Evolutionary conservation across 179 eudicot species (phyloP).

Genomic region (Spinacia oleracea): DNA sequence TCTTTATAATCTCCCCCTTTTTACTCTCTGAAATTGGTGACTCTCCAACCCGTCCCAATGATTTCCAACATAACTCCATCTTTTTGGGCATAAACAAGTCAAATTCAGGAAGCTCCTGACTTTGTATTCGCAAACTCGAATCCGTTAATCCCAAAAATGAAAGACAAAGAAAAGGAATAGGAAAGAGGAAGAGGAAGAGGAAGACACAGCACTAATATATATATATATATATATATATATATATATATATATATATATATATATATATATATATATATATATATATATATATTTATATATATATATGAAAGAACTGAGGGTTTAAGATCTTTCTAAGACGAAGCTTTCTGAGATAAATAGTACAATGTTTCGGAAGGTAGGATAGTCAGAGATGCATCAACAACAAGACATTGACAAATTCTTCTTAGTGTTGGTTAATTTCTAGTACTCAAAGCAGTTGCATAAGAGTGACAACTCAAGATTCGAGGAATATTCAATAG

Average conservation of each 20-base stretch:
- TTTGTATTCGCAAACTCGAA: constrained; percentile 20
- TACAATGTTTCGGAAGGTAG: too few relatives aligned
- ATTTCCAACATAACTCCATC: constrained; percentile 21
- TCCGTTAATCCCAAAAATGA: constrained; percentile 26
- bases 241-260: too few relatives aligned
- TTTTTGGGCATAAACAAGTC: constrained; percentile 23
- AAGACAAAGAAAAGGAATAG: too few relatives aligned
- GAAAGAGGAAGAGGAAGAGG: too few relatives aligned
- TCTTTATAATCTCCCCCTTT: constrained; percentile 12
- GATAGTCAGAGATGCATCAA: too few relatives aligned
- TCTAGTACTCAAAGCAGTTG: constrained; percentile 13
- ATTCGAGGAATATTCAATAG: constrained; percentile 22
- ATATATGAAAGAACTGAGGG: too few relatives aligned
- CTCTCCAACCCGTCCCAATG: constrained; percentile 17
- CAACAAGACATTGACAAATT: not conserved
- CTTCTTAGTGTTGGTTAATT: not conserved
- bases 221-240: too few relatives aligned
- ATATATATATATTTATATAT: too few relatives aligned
- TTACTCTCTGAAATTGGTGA: constrained; percentile 9
- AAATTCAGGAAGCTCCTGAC: constrained; percentile 17
- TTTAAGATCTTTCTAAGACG: not conserved
- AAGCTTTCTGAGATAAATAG: not conserved
- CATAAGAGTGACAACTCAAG: constrained; percentile 12
- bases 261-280: too few relatives aligned
- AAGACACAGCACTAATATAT: too few relatives aligned